Base-by-base conservation (phyloP, 768 basidiomycete species). In the Cyathus striatus region DNA sequence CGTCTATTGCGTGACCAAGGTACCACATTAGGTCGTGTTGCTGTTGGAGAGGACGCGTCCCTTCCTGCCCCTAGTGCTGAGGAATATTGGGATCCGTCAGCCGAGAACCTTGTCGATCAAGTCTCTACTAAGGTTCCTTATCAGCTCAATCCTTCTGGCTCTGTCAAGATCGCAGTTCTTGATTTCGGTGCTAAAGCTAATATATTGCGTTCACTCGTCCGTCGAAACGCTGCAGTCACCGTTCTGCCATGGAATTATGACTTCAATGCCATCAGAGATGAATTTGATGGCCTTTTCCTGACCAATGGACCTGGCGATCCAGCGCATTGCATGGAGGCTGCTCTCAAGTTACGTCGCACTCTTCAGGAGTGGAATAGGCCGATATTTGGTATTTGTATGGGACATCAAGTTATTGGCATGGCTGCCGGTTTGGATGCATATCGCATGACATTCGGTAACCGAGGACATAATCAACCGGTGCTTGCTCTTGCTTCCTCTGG, bases 111-210 rank as follows among this genome's bases (percentile, higher is more conserved):
- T 27, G 90, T 99, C 21, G 92, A 87, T 47, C 89, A 94, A 63
- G 83, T 86, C 10, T 98, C 95, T 4, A 95, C 94, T 27, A 84
- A 83, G 46, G 62, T 71, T 40, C 81, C 89, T 1, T 97, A 93
- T 68, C 71, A 79, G 22, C 76, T 98, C 40, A 98, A 99, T 62
- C 81, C 89, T 16, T 68, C 66, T 4, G 95, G 95, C 20, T 84
- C 89, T 49, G 78, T 96, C 54, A 89, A 84, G 58, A 90, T 99
- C 49, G 96, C 93, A 12, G 87, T 99, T 13, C 81, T 98, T 46
- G 96, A 98, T 63, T 98, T 96, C 58, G 96, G 96, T 46, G 86
- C 85, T 46, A 99, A 99, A 65, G 94, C 96, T 39, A 99, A 99
- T 68, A 99, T 99, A 48, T 69, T 91, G 43, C 90, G 96, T 45